Evolutionary conservation across 2,329 filamentous ascomycete genomes (phyloP), one percentile per base, ranked within the genome.

Genomic region (Lecanosticta acicola): DNA sequence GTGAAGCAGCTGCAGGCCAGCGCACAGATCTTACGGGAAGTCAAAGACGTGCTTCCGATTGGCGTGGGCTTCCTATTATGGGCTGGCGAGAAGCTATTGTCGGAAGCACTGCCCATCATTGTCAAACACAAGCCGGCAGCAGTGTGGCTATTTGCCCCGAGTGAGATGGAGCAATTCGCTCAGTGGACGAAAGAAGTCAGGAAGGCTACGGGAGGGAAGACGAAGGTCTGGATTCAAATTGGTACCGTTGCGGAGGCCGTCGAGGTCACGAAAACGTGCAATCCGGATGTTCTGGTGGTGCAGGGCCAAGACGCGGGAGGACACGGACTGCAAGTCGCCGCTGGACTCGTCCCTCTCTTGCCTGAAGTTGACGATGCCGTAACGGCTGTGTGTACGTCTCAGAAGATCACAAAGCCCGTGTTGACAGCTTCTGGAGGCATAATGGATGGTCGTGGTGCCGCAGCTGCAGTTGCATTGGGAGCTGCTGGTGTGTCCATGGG

Each of bases 71-170:
- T 85, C 63, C 72, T 85, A 43, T 76, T 79, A 37, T 79, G 68
- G 68, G 68, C 68, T 20, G 67, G 66, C 9, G 55, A 63, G 14
- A 44, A 57, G 33, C 50, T 63, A 8, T 59, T 78, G 45, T 65
- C 74, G 41, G 61, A 66, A 17, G 68, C 70, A 1, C 60, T 79
- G 2, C 73, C 75, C 1, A 53, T 83, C 10, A 66, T 86, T 14
- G 59, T 59, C 18, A 66, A 69, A 49, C 56, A 57, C 46, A 49
- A 42, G n/a, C 80, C 81, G 1, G 75, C 74, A 2, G 81, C 79
- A 0, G 70, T 82, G 7, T 86, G 83, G 83, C 72, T 86, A 38
- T 85, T 85, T 57, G 82, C 81, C 2, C 79, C 80, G 1, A 65
- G 69, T 3, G 61, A 71, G 18, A 59, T 68, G 16, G 65, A 69